Base-by-base conservation (phyloP, 768 basidiomycete genomes). In the Hebeloma cylindrosporum region DNA sequence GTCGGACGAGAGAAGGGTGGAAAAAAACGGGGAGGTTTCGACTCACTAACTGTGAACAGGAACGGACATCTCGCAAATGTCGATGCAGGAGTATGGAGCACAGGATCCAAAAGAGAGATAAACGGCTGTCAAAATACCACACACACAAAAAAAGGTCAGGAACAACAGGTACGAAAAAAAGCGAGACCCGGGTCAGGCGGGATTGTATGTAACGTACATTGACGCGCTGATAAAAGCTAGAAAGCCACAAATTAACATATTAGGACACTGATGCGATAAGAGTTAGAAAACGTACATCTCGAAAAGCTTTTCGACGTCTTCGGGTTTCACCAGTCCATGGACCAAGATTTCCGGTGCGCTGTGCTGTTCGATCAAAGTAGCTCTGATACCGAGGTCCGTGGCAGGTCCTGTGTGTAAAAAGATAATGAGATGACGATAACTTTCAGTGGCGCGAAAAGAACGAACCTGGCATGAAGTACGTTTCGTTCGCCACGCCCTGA, bases 1-100 rank as follows among this genome's bases (percentile, higher is more conserved):
- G 22, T 16, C 20, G 9, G 35, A 21, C n/a, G n/a, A n/a, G n/a
- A n/a, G n/a, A n/a, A n/a, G n/a, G n/a, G n/a, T n/a, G n/a, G n/a
- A n/a, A 10, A 13, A 9, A 13, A 7, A 17, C 25, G 33, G 21
- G 1, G 13, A 8, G n/a, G 3, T 27, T 3, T 32, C 13, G 14
- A 80, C 79, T 70, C 45, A 86, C 86, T 75, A 47, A 91, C 89
- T 34, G 92, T 94, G 63, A 93, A 92, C 25, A 95, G 71, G 71
- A 93, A 95, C 0, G 93, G 92, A 56, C 88, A 90, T 41, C 93
- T 74, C 14, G 86, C 79, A 54, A 88, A 91, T 7, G 86, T 88
- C 3, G 80, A 76, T 5, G 82, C 78, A 7, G 89, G 82, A 0
- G 85, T 92, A 58, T 94, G 93, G 11, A 94, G 69, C 5, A 79